Evolutionary conservation across 2,329 filamentous ascomycete species (phyloP).

Genomic region (Cladosporium sp.): DNA sequence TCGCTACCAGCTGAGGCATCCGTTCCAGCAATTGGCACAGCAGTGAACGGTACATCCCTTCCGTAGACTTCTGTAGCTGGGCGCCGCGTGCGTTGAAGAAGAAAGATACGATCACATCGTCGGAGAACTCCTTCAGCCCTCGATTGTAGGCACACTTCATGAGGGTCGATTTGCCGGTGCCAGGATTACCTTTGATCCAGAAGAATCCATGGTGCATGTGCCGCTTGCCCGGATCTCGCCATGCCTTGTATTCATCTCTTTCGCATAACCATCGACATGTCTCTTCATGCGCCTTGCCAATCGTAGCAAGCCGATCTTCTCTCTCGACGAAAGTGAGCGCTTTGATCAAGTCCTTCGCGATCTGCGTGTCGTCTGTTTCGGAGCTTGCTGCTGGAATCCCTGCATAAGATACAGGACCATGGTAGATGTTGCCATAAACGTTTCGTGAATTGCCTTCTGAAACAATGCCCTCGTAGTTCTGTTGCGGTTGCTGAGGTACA

Average conservation of each 20-base stretch:
- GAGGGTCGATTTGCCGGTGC: conserved; percentile 9
- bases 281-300: background rate
- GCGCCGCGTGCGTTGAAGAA: conserved; percentile 17
- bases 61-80: background rate
- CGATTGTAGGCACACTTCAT: background rate
- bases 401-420: background rate
- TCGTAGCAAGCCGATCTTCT: background rate
- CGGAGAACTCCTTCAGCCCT: background rate
- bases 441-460: background rate
- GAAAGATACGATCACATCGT: background rate
- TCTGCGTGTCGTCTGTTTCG: background rate
- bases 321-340: background rate
- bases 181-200: conserved; percentile 21
- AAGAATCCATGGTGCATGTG: background rate
- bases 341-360: no score
- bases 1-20: background rate
- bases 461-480: background rate
- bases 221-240: background rate
- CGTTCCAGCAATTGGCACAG: background rate
- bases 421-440: background rate
- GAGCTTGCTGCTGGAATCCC: background rate
- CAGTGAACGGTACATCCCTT: conserved; percentile 16
- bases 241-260: background rate
- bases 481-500: background rate
- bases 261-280: conserved; percentile 7